Evolutionary conservation across 345 rosid species (phyloP).

Genomic region (Syzygium oleosum): DNA sequence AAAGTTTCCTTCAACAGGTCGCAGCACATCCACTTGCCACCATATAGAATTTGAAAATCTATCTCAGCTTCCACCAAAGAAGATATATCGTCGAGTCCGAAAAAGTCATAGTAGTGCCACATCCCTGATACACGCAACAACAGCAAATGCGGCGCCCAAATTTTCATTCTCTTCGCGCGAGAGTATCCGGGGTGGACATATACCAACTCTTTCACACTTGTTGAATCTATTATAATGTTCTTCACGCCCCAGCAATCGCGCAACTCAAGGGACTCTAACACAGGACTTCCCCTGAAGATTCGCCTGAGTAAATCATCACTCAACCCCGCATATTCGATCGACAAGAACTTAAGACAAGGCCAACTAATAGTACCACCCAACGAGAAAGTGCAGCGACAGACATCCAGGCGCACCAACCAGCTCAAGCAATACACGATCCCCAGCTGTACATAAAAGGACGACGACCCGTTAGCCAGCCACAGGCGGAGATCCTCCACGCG

Average conservation of each 20-base stretch:
- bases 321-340: background rate
- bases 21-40: no score
- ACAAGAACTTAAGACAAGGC: background rate
- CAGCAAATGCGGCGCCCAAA: background rate
- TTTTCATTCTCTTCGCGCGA: background rate
- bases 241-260: background rate
- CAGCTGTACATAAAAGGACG: accelerated
- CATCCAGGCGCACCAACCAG: background rate
- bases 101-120: background rate
- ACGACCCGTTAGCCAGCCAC: background rate
- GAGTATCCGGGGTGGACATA: accelerated
- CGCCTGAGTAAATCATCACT: background rate
- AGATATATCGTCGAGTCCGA: background rate
- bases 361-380: background rate
- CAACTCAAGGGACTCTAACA: background rate
- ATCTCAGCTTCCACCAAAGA: background rate
- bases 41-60: background rate
- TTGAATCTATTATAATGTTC: background rate
- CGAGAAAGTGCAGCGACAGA: background rate
- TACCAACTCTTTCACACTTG: background rate
- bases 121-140: background rate
- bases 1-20: background rate
- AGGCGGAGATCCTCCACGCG: background rate
- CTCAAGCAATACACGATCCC: background rate
- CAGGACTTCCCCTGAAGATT: background rate